Conservation (phyloP, 176 grass and related monocot genomes). For the Zoysia pacifica region DNA sequence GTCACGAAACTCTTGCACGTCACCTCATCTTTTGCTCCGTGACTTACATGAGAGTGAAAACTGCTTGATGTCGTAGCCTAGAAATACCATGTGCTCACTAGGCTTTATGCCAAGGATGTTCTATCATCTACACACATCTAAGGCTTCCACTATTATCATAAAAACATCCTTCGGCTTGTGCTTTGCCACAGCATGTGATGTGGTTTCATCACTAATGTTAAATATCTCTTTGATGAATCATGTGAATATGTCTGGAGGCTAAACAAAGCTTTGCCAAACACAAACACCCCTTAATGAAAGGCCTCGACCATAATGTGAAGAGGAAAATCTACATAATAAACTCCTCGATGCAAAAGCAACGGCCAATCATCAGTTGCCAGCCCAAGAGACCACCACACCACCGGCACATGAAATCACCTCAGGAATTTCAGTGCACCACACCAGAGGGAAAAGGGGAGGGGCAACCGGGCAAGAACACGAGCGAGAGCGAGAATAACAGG, state of each 20-base stretch:
- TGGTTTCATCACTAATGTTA: background rate
- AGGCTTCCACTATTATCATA: no score
- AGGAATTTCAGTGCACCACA: background rate
- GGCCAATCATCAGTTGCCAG: background rate
- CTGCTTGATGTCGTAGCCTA: no score
- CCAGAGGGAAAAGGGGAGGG: background rate
- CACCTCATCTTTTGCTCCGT: no score
- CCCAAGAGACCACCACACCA: constrained; percentile 1
- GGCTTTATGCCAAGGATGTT: no score
- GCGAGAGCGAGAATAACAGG: background rate
- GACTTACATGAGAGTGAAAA: no score
- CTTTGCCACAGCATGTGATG: fast-evolving
- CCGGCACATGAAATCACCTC: background rate
- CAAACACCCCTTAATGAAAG: background rate
- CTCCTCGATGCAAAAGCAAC: background rate
- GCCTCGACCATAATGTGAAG: no score
- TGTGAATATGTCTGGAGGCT: background rate
- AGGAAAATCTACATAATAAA: background rate
- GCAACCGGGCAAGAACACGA: no score
- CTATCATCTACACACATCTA: no score
- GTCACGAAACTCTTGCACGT: no score
- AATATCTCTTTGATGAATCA: background rate
- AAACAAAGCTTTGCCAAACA: background rate
- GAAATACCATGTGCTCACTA: no score
- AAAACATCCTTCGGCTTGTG: no score